These are phyloP conservation scores for Rhazya stricta DNA, from an alignment of 257 asterid genomes.

Conservation along the genomic window DNA sequence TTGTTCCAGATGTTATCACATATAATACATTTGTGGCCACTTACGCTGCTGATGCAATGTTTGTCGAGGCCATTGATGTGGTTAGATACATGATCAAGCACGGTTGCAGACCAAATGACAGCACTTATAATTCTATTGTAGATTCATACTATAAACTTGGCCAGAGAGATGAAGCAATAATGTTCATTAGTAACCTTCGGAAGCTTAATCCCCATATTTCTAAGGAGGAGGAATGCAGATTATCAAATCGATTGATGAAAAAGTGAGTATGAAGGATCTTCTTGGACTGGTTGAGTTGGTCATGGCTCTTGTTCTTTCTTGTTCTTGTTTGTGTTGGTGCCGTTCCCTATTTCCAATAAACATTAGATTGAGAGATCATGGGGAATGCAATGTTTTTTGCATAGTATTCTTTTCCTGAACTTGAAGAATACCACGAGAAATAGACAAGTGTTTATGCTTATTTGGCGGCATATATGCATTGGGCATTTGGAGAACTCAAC, in stretches of 20 bases:
- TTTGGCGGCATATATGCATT: constrained; percentile 2
- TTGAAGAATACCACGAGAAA: neutral
- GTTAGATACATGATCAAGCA: constrained; percentile 70
- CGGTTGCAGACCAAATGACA: constrained; percentile 78
- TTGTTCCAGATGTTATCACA: constrained; percentile 71
- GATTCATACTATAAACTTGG: constrained; percentile 69
- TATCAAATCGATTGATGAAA: constrained; percentile 49
- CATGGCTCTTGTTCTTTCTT: neutral
- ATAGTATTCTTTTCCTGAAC: neutral
- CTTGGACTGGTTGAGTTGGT: neutral
- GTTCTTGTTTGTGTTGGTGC: neutral
- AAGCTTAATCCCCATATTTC: constrained; percentile 62
- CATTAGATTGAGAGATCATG: neutral
- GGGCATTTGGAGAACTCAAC: neutral
- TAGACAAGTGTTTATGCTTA: neutral
- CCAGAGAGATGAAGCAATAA: constrained; percentile 67
- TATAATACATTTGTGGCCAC: constrained; percentile 71
- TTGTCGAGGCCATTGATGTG: constrained; percentile 80
- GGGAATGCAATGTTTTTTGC: neutral
- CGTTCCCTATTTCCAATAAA: neutral
- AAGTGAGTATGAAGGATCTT: constrained; percentile 23
- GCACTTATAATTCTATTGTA: constrained; percentile 71
- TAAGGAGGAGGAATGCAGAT: constrained; percentile 58
- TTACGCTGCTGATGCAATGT: constrained; percentile 71
- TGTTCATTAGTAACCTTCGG: constrained; percentile 55